phyloP scores from a whole-genome alignment of 176 grass and related monocot genomes.

The Avena sativa region DNA sequence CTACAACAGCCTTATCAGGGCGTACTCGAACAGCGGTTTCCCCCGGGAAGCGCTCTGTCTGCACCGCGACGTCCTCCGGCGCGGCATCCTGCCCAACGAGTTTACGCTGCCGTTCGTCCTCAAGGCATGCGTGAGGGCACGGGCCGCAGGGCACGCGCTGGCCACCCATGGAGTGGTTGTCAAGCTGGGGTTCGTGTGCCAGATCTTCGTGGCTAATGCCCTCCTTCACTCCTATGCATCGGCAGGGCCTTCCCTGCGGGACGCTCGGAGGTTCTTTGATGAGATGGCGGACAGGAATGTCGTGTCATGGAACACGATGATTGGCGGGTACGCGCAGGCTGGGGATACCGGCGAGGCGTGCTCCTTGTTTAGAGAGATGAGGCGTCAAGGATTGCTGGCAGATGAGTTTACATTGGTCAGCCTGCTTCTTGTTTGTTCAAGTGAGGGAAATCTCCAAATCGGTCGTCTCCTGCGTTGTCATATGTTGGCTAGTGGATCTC shows the following conservation, averaged over 20 bases:
- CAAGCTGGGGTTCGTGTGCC: conserved; percentile 30
- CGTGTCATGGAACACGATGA: conserved; percentile 54
- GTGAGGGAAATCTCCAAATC: conserved; percentile 25
- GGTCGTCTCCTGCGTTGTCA: conserved; percentile 39
- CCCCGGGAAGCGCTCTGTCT: conserved; percentile 34
- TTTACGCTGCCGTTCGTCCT: conserved; percentile 51
- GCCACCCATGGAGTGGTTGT: conserved; percentile 1
- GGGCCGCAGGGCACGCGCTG: not conserved
- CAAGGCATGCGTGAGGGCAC: conserved; percentile 43
- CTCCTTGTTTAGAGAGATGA: conserved; percentile 38
- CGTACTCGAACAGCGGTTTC: not conserved
- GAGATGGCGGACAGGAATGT: conserved; percentile 44
- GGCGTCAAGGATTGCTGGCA: not conserved
- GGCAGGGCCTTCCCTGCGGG: not conserved
- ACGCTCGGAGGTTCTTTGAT: conserved; percentile 39
- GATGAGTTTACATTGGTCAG: conserved; percentile 50
- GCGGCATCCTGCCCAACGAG: conserved; percentile 38
- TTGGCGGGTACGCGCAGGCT: conserved; percentile 29
- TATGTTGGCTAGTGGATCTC: conserved; percentile 37
- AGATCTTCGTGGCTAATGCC: conserved; percentile 42
- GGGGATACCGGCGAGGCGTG: conserved; percentile 7
- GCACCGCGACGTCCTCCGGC: conserved; percentile 15
- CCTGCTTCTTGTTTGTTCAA: conserved; percentile 34
- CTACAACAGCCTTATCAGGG: conserved; percentile 43
- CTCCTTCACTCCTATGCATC: conserved; percentile 34